phyloP scores from a whole-genome alignment of 495 filamentous ascomycete species.

The Immersiella caudata region DNA sequence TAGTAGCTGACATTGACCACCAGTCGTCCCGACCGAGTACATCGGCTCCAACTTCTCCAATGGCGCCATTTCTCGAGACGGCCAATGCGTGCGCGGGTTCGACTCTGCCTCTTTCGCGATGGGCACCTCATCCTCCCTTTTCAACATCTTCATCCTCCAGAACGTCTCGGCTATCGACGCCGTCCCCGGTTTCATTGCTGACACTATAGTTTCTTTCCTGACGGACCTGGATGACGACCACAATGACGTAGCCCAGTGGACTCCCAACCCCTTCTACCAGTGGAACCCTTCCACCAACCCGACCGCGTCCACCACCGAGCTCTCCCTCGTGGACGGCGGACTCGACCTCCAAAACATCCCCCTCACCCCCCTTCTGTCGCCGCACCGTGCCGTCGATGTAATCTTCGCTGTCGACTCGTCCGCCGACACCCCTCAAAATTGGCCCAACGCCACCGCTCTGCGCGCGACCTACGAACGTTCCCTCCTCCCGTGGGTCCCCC shows the following conservation, averaged over 20 bases:
- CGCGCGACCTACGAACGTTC: slow-evolving; percentile 83
- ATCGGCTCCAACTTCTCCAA: slow-evolving; percentile 77
- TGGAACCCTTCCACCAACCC: slow-evolving; percentile 68
- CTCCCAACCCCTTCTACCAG: slow-evolving; percentile 81
- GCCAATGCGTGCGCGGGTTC: slow-evolving; percentile 74
- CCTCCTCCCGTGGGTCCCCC: slow-evolving; percentile 49
- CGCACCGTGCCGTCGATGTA: slow-evolving; percentile 75
- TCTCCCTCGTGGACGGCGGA: slow-evolving; percentile 87
- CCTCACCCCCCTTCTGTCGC: slow-evolving; percentile 82
- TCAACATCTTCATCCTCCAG: slow-evolving; percentile 73
- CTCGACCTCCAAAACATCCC: slow-evolving; percentile 88
- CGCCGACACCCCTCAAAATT: slow-evolving; percentile 73
- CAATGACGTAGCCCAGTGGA: slow-evolving; percentile 81
- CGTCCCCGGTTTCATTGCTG: slow-evolving; percentile 55
- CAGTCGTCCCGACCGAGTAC: slow-evolving; percentile 72
- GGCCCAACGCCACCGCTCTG: slow-evolving; percentile 86
- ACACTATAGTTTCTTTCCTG: slow-evolving; percentile 60
- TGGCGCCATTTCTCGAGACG: slow-evolving; percentile 61
- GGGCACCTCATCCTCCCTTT: slow-evolving; percentile 88
- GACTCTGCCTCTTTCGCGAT: slow-evolving; percentile 86
- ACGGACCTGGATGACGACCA: slow-evolving; percentile 54
- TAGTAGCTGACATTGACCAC: too few relatives aligned
- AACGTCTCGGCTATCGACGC: slow-evolving; percentile 50
- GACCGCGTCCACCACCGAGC: slow-evolving; percentile 52
- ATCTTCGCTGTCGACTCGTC: slow-evolving; percentile 90